These are phyloP conservation scores for Chlorella sorokiniana DNA, from an alignment of 139 green algal species.

Conservation along the genomic window DNA sequence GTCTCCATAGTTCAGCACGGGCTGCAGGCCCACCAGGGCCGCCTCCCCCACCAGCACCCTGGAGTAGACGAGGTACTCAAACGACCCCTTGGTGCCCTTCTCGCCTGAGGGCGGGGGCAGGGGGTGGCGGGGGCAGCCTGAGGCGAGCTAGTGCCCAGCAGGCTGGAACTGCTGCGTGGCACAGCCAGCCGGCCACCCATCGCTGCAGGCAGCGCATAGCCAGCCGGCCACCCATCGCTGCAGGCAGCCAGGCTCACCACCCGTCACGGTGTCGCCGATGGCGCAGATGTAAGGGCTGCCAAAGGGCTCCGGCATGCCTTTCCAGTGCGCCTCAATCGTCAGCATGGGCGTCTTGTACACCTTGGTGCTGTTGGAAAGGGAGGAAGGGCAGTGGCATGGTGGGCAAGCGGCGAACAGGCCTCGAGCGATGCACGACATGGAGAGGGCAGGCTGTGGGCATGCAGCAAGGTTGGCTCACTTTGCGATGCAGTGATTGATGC, in stretches of 20 bases:
- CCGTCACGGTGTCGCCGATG: conserved; percentile 84
- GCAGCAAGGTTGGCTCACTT: too few relatives aligned
- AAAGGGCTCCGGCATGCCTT: conserved; percentile 55
- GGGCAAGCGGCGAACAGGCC: neutral
- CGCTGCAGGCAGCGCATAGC: neutral
- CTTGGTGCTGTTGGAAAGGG: neutral
- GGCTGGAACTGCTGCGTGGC: neutral
- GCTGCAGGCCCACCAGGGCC: conserved; percentile 57
- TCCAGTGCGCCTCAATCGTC: conserved; percentile 67
- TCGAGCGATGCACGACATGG: too few relatives aligned
- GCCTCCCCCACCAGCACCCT: conserved; percentile 64
- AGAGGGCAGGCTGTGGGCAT: too few relatives aligned
- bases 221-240: neutral
- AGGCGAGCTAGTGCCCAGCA: neutral
- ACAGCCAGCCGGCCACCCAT: neutral
- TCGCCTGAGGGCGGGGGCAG: conserved; percentile 30
- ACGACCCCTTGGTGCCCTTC: conserved; percentile 59
- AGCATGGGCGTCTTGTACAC: conserved; percentile 61
- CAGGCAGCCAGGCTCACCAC: conserved; percentile 27
- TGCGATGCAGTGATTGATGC: conserved; percentile 56
- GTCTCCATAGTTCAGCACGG: conserved; percentile 58
- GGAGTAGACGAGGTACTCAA: conserved; percentile 86
- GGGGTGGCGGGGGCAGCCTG: neutral
- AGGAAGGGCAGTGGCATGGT: neutral
- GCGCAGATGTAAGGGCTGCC: conserved; percentile 73